A percentile compares a stretch with the other conserved stretches of the same genome.
Conservation (phyloP, 2,329 filamentous ascomycete species). For the Leptodontidium sp. region DNA sequence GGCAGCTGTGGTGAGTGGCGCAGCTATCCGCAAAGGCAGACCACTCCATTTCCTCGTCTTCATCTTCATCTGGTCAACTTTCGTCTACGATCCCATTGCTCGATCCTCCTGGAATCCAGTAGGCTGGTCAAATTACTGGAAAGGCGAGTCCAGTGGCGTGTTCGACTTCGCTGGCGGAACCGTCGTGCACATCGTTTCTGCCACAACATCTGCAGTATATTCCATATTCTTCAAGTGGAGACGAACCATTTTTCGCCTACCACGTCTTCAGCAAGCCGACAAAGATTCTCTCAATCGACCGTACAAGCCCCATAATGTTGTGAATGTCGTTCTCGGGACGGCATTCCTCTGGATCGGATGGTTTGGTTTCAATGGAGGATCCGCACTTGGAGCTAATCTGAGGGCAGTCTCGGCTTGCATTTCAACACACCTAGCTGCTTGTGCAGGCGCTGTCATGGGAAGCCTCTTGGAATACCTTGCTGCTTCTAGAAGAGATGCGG, state of each 20-base stretch:
- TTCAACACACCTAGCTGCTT: conserved; percentile 78
- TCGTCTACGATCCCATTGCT: conserved; percentile 76
- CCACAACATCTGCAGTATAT: conserved; percentile 75
- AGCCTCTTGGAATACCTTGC: conserved; percentile 2
- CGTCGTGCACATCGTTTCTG: conserved; percentile 63
- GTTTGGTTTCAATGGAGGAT: conserved; percentile 94
- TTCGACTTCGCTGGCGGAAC: conserved; percentile 76
- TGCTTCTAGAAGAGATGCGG: conserved; percentile 9
- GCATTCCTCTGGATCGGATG: conserved; percentile 85
- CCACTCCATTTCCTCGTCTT: conserved; percentile 65
- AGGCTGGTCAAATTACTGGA: conserved; percentile 67
- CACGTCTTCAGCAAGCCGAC: conserved; percentile 38
- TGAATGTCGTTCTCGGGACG: conserved; percentile 72
- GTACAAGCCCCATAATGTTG: conserved; percentile 70
- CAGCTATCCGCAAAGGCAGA: conserved; percentile 66
- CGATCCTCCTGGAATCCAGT: conserved; percentile 80
- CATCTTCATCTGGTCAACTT: conserved; percentile 74
- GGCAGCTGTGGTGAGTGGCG: conserved; percentile 52
- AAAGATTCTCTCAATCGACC: conserved; percentile 39
- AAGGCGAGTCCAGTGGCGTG: conserved; percentile 49
- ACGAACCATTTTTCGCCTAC: conserved; percentile 48
- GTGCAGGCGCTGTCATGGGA: conserved; percentile 21
- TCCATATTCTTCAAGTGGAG: conserved; percentile 72
- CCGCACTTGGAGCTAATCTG: conserved; percentile 78
- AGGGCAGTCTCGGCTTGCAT: conserved; percentile 88